A percentile compares a stretch with the other conserved stretches of the same genome.
phyloP scores from a whole-genome alignment of 768 basidiomycete genomes.

The Auriscalpium microsporum region DNA sequence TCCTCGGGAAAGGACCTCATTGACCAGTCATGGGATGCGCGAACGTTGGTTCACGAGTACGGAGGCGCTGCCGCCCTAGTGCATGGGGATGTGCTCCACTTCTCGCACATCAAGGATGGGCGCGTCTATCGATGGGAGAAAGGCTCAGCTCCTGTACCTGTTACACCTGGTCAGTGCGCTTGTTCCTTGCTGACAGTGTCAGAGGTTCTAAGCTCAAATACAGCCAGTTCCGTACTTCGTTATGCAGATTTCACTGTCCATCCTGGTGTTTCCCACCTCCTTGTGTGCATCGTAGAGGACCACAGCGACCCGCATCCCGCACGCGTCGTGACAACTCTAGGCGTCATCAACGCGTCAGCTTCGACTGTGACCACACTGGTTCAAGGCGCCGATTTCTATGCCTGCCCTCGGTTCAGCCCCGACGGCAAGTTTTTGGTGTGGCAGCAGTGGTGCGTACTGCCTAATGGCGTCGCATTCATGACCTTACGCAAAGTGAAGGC shows the following conservation, averaged over 20 bases:
- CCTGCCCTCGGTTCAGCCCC: background rate
- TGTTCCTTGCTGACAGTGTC: background rate
- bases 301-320: background rate
- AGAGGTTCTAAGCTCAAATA: too few species aligned
- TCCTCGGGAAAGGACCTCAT: conserved; percentile 14
- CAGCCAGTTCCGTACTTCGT: background rate
- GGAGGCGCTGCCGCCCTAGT: background rate
- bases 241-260: background rate
- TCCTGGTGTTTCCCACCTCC: background rate
- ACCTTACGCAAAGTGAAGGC: background rate
- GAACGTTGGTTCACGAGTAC: conserved; percentile 1
- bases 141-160: background rate
- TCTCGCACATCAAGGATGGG: background rate
- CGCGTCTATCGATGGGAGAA: background rate
- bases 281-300: background rate
- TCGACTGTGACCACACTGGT: background rate
- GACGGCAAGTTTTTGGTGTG: background rate
- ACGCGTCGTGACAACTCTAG: background rate
- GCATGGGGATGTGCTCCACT: background rate
- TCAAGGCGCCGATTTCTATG: background rate
- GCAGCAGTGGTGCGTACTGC: background rate
- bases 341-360: background rate
- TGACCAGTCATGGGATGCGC: conserved; percentile 21
- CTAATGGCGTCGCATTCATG: too few species aligned
- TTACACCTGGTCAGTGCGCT: background rate